Base-by-base conservation (phyloP, 1,284 basidiomycete species). In the Fomitopsis schrenkii region DNA sequence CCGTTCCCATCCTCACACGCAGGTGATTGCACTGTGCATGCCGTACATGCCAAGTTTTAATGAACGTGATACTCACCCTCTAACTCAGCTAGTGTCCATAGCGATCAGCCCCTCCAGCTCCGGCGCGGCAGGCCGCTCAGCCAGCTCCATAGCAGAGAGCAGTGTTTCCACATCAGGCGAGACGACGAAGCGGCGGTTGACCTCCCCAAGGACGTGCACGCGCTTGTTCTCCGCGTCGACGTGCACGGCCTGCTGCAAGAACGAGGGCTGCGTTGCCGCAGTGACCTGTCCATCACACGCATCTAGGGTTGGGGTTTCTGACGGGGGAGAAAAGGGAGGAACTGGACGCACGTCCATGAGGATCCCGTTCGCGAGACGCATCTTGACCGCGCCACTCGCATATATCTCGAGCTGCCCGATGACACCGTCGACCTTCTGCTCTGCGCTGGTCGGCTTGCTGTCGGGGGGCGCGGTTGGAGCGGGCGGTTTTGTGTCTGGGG, bases 221-320 rank as follows among this genome's bases (percentile, higher is more conserved):
- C 78, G 79, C 65, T 87, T 87, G 33, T 80, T 76, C 52, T 73
- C 73, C 54, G 77, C 70, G 72, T 97, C 90, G 52, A 97, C 71
- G 66, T 89, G 82, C 53, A 94, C 88, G 7, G 93, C 88, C 64
- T 97, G 93, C 72, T 97, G 94, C 9, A 97, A 80, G 75, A 97
- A 98, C 0, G 93, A 93, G 1, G 93, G 86, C 64, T 93, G 91
- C 8, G 93, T 94, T 17, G 91, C 93, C 12, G 91, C 86, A 5
- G 84, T 86, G 28, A 97, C 88, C 93, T 97, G 70, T 8, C 30
- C 30, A 33, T 33, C 53, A 19, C 36, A 33, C 55, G 41, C 26
- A 62, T 5, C 42, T 26, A 12, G 42, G 28, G 38, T 60, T 35
- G 50, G 19, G 22, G 62, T 5, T 48, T 42, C 35, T 4, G 30